A percentile compares a stretch with the other conserved stretches of the same genome.
These are phyloP conservation scores for Colletotrichum salicis DNA, from an alignment of 2,329 filamentous ascomycete species.

Conservation along the genomic window DNA sequence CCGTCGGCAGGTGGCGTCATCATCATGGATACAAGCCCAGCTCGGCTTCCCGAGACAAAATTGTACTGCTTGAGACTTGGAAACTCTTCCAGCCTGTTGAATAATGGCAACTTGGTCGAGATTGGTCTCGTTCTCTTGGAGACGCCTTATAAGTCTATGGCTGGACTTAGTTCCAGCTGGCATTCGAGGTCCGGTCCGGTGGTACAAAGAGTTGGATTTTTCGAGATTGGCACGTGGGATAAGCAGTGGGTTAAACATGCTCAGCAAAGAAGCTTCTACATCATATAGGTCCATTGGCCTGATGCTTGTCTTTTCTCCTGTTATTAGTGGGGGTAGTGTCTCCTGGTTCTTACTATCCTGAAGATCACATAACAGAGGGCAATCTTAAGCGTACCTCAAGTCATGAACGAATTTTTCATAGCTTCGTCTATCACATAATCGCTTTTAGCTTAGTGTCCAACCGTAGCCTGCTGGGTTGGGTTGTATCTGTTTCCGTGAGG, in stretches of 20 bases:
- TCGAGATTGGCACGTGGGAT: not conserved
- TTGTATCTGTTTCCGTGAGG: slow-evolving; percentile 49
- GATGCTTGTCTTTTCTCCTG: not conserved
- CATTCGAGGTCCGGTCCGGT: not conserved
- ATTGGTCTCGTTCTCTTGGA: not conserved
- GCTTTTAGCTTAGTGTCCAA: slow-evolving; percentile 24
- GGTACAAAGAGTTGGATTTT: not conserved
- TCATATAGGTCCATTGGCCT: not conserved
- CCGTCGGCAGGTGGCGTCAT: not conserved
- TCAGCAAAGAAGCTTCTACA: not conserved
- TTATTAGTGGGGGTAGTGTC: not conserved
- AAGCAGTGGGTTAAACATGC: not conserved
- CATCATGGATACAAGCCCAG: not conserved
- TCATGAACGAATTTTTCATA: not conserved
- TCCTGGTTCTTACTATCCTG: not conserved
- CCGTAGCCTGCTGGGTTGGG: slow-evolving; percentile 22
- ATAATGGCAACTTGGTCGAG: not conserved
- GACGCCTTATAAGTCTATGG: not conserved
- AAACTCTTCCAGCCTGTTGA: not conserved
- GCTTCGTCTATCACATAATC: not conserved
- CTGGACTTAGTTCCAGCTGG: not conserved
- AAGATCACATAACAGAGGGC: not conserved
- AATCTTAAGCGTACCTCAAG: not conserved
- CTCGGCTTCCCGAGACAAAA: not conserved
- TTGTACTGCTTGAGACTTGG: not conserved